Base-by-base conservation (phyloP, 768 basidiomycete genomes). In the Podaxis carcinomalis region DNA sequence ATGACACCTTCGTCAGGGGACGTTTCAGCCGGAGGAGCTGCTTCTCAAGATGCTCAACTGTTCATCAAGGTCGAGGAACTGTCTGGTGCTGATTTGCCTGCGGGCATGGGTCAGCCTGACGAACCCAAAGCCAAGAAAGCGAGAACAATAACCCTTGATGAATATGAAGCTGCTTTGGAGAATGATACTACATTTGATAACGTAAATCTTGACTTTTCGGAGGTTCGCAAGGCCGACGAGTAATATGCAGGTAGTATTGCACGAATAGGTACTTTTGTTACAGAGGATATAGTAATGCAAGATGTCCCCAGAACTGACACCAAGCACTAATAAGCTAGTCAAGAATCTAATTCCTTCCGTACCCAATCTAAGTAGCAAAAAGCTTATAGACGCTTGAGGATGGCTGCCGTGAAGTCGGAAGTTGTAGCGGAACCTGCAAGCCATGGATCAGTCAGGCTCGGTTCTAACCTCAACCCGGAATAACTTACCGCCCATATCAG, bases 321-420 rank as follows among this genome's bases (percentile, higher is more conserved):
- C 25, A 21, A 39, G 44, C 37, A 51, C 50, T 51, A 44, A 59
- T 67, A 65, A 51, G 66, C 54, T 67, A 70, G 40, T 61, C 51
- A 58, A 63, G 63, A 62, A 57, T 66, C 66, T 63, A 54, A 62
- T 59, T 54, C 51, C 56, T 65, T 59, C 59, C 42, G 14, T 63
- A 50, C 54, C 28, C 42, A 51, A 61, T 39, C 53, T 59, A 49
- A 36, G 21, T 60, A n/a, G n/a, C 27, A 5, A 44, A 57, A 23
- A 27, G 39, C 56, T 70, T 75, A 85, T 68, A 93, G 77, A 73
- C 87, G 88, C 75, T 89, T 84, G 77, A 98, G 94, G 72, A 99
- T 83, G 49, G 91, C 95, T 51, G 87, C 80, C 40, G 97, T 99
- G 78, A 99, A 94, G 69, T 98, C 96, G 28, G 92, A 93, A 61